Evolutionary conservation across 148 eudicot genomes (phyloP), one percentile per base, ranked within the genome.

Genomic region (Silene latifolia): DNA sequence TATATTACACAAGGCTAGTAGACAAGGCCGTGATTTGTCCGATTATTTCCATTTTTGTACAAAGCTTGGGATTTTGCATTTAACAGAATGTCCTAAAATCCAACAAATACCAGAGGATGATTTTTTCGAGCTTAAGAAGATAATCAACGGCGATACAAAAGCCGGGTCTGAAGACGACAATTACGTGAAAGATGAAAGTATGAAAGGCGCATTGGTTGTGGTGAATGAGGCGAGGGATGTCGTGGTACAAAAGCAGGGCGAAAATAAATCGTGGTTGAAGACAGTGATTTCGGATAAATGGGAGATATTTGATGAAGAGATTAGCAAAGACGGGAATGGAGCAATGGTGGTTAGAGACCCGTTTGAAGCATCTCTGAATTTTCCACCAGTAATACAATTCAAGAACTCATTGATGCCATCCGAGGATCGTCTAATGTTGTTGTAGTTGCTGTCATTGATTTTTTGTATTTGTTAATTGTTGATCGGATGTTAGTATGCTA

Each of bases 291-390:
- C 91, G 0, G 79, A 87, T 74, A 68, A 83, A 20, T 90, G 91
- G 95, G 91, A 88, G 85, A 82, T 75, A 29, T 90, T 90, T 64
- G 90, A 90, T 6, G 94, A 90, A 63, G 91, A 85, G 20, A 21
- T 75, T 32, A 78, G 14, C 70, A 60, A 61, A 69, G 17, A 11
- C 7, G 58, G 17, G 9, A 63, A 62, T 48, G 58, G 25, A 25
- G 63, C 23, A 18, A 21, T 25, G 62, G 62, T 2, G 2, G 71
- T 76, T 19, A 68, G 12, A 18, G 82, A 83, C 15, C 86, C 86
- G 8, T 78, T 71, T 72, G 80, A 62, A 51, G 56, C 69, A 13
- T 62, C 80, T 46, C 72, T 76, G 74, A 58, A 25, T 25, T 29
- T 72, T 39, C 69, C 77, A 7, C 74, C 69, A 60, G 39, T 25